These are phyloP conservation scores for Xerocomus brunneocitrinus DNA, from an alignment of 768 basidiomycete species.

Conservation along the genomic window DNA sequence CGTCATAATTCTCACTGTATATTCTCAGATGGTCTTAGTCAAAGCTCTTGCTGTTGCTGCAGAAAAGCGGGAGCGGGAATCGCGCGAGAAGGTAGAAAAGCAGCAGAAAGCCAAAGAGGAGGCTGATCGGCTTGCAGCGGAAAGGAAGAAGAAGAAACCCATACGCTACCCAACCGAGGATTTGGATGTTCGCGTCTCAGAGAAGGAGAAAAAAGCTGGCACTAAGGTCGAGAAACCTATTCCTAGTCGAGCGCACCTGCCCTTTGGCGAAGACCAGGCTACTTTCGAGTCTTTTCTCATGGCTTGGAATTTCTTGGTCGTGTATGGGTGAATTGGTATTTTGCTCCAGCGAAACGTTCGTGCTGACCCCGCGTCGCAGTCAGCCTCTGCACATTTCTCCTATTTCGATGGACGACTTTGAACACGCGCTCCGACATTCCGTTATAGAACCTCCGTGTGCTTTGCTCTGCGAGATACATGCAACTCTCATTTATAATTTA, in stretches of 20 bases:
- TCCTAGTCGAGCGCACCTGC: conserved; percentile 56
- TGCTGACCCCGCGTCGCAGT: conserved; percentile 37
- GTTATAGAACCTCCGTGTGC: conserved; percentile 62
- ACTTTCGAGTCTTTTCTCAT: conserved; percentile 83
- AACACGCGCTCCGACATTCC: conserved; percentile 78
- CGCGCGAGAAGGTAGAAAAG: conserved; percentile 63
- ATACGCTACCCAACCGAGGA: conserved; percentile 93
- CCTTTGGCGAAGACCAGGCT: conserved; percentile 60
- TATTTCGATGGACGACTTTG: conserved; percentile 91
- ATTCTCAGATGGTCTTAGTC: conserved; percentile 18
- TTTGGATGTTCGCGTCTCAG: conserved; percentile 72
- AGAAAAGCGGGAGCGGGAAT: conserved; percentile 67
- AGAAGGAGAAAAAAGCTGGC: conserved; percentile 81
- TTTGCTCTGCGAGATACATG: conserved; percentile 85
- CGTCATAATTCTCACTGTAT: neutral
- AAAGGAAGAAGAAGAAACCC: conserved; percentile 86
- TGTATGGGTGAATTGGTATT: conserved; percentile 73
- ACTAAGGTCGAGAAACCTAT: conserved; percentile 62
- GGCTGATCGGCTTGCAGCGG: conserved; percentile 63
- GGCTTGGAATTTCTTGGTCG: conserved; percentile 91
- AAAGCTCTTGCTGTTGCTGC: conserved; percentile 35
- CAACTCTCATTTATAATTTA: conserved; percentile 82
- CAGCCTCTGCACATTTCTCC: conserved; percentile 83
- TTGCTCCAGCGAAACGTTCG: neutral
- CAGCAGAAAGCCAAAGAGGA: conserved; percentile 64